phyloP scores from a whole-genome alignment of 2,329 filamentous ascomycete species.

The Pseudogymnoascus pannorum region DNA sequence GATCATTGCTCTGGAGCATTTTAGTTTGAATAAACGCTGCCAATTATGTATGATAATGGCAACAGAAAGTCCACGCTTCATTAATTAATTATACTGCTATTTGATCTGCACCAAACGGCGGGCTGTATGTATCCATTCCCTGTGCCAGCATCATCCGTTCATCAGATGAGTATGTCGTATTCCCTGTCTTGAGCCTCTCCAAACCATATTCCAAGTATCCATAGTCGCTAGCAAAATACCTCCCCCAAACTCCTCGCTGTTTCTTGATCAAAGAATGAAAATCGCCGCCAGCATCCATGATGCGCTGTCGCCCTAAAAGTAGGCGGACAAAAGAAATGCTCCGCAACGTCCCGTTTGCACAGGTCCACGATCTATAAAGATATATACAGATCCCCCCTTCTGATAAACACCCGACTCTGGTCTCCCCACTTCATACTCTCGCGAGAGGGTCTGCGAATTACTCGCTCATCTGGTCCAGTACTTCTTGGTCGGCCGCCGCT shows the following conservation, averaged over 20 bases:
- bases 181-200: background rate
- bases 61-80: background rate
- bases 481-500: background rate
- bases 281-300: background rate
- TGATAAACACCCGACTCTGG: background rate
- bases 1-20: background rate
- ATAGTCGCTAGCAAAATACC: background rate
- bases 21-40: background rate
- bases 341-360: background rate
- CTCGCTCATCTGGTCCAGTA: background rate
- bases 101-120: background rate
- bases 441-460: background rate
- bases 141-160: background rate
- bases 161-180: background rate
- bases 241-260: constrained; percentile 3
- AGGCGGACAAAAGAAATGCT: background rate
- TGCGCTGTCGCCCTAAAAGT: background rate
- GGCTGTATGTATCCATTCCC: background rate
- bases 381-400: background rate
- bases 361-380: background rate
- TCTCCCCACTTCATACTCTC: background rate
- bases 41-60: background rate
- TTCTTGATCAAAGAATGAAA: background rate
- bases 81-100: background rate
- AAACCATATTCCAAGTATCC: background rate